phyloP scores from a whole-genome alignment of 2,329 filamentous ascomycete species.

The Cladobotryum mycophilum region DNA sequence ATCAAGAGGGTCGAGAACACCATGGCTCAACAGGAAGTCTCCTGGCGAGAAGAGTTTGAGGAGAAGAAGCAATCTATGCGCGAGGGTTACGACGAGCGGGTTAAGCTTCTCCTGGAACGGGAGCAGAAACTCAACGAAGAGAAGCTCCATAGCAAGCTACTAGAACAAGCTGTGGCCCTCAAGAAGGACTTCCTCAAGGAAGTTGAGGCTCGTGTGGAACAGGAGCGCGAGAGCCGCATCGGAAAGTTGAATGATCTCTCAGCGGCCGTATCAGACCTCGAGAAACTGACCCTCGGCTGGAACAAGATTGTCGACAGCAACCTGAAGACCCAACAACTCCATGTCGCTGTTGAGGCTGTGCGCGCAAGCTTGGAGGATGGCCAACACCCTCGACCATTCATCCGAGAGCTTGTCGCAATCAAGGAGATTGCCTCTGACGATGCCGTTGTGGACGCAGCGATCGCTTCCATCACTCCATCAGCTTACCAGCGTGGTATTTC shows the following conservation, averaged over 20 bases:
- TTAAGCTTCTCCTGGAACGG: conserved; percentile 71
- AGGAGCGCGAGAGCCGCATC: conserved; percentile 79
- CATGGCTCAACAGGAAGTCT: conserved; percentile 71
- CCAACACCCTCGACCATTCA: conserved; percentile 69
- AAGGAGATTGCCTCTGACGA: conserved; percentile 86
- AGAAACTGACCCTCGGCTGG: conserved; percentile 83
- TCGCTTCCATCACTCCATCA: conserved; percentile 89
- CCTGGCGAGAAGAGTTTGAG: conserved; percentile 83
- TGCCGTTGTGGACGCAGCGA: conserved; percentile 82
- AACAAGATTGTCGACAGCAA: conserved; percentile 85
- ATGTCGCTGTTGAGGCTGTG: conserved; percentile 91
- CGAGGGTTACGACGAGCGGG: conserved; percentile 70
- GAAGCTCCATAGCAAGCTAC: conserved; percentile 73
- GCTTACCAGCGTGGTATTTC: conserved; percentile 92
- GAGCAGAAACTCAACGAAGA: conserved; percentile 77
- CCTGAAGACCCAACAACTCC: conserved; percentile 89
- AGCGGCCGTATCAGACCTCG: conserved; percentile 71
- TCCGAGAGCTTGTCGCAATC: conserved; percentile 86
- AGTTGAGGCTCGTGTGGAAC: conserved; percentile 75
- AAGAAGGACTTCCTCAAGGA: conserved; percentile 78
- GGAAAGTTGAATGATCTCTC: conserved; percentile 79
- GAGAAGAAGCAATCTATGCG: conserved; percentile 76
- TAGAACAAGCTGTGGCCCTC: conserved; percentile 84
- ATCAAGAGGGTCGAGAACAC: conserved; percentile 78
- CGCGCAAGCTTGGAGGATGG: conserved; percentile 73